phyloP scores from a whole-genome alignment of 2,329 filamentous ascomycete species.

The Ophiostoma ulmi region DNA sequence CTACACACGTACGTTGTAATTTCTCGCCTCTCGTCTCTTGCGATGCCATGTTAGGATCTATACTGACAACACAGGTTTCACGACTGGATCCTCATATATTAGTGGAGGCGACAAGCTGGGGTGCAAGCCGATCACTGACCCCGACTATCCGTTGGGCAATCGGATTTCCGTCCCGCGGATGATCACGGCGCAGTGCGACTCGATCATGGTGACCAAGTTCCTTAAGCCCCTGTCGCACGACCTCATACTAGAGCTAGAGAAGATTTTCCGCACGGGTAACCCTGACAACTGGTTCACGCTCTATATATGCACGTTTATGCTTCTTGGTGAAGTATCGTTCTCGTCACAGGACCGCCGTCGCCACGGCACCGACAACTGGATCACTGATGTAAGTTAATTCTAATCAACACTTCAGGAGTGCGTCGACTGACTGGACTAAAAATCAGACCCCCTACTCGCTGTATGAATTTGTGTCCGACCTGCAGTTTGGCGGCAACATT shows the following conservation, averaged over 20 bases:
- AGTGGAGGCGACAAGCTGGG: slow-evolving; percentile 39
- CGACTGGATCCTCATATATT: slow-evolving; percentile 42
- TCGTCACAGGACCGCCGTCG: slow-evolving; percentile 41
- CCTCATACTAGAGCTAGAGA: slow-evolving; percentile 37
- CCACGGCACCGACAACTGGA: slow-evolving; percentile 39
- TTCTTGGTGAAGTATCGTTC: slow-evolving; percentile 41
- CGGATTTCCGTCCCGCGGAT: slow-evolving; percentile 42
- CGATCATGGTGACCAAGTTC: slow-evolving; percentile 38
- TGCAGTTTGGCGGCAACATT: slow-evolving; percentile 44
- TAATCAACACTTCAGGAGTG: too few species aligned
- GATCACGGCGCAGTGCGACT: slow-evolving; percentile 44
- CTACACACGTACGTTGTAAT: slow-evolving; percentile 40
- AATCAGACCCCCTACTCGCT: slow-evolving; percentile 34
- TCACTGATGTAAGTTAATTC: slow-evolving; percentile 16
- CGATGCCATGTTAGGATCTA: neutral
- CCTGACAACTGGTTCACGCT: slow-evolving; percentile 35
- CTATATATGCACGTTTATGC: slow-evolving; percentile 41
- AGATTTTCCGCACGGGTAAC: slow-evolving; percentile 35
- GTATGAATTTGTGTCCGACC: slow-evolving; percentile 38
- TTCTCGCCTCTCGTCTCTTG: neutral
- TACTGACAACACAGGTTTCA: slow-evolving; percentile 37
- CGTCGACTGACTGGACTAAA: slow-evolving; percentile 26
- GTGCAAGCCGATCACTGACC: slow-evolving; percentile 37
- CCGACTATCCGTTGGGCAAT: slow-evolving; percentile 36
- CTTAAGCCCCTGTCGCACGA: slow-evolving; percentile 35